phyloP scores from a whole-genome alignment of 176 grass and related monocot genomes.

The Oryza glumipatula region DNA sequence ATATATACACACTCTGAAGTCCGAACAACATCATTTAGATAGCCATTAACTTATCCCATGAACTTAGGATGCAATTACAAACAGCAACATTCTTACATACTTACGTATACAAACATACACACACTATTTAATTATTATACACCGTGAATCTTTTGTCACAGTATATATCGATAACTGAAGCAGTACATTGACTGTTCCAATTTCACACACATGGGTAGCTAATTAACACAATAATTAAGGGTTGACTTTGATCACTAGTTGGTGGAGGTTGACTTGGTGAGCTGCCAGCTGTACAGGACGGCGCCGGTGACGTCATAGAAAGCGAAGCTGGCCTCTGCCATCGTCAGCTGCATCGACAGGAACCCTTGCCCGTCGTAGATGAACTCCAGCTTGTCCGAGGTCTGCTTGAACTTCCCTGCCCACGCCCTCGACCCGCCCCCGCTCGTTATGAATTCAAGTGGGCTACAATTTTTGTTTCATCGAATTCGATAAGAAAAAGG shows the following conservation, averaged over 20 bases:
- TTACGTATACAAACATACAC: not conserved
- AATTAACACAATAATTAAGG: not conserved
- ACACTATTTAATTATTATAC: not conserved
- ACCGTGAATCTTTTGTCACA: not conserved
- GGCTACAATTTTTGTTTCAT: conserved; percentile 22
- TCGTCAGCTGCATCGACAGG: conserved; percentile 67
- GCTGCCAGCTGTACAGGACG: conserved; percentile 64
- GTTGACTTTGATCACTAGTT: not conserved
- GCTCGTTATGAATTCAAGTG: conserved; percentile 68
- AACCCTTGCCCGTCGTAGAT: conserved; percentile 93
- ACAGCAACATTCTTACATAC: not conserved
- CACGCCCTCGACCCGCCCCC: conserved; percentile 89
- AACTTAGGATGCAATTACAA: not conserved
- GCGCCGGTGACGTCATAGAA: conserved; percentile 69
- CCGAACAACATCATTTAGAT: not conserved
- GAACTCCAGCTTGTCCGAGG: conserved; percentile 66
- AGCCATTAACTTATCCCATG: not conserved
- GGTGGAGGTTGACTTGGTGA: conserved; percentile 42
- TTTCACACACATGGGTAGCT: not conserved
- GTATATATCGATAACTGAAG: not conserved
- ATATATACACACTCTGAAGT: not conserved
- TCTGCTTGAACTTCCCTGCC: conserved; percentile 59
- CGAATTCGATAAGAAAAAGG: not conserved
- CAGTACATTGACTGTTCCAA: not conserved
- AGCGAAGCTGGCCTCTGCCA: conserved; percentile 32